Evolutionary conservation across 2,329 filamentous ascomycete genomes (phyloP), one percentile per base, ranked within the genome.

Genomic region (Penicillium sp.): DNA sequence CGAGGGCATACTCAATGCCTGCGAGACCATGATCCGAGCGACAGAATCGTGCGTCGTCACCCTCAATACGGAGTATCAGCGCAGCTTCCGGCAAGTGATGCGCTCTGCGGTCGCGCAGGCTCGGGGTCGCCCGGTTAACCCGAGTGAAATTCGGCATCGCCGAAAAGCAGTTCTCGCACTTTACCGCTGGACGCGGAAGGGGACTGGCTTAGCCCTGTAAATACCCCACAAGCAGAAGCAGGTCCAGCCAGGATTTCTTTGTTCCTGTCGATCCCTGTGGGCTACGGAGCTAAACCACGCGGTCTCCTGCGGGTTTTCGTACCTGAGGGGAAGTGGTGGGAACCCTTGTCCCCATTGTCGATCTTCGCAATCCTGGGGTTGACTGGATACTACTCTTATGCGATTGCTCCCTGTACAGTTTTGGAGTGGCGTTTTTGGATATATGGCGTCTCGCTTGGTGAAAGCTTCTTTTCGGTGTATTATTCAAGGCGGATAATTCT

Each of bases 31-130:
- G 66, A 90, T 96, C 33, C 85, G 91, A 42, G 93, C 93, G 15
- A 92, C 96, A 66, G 93, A 97, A 76, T 92, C 91, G 6, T 96
- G 92, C 71, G 91, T 96, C 21, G 91, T 94, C 57, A 96, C 92
- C 12, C 81, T 96, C 51, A 94, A 91, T 72, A 96, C 92, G 1
- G 92, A 96, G 73, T 97, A 96, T 75, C 93, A 96, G 89, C 84
- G 93, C 66, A 96, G 95, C 76, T 96, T 97, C 78, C 90, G 91
- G 67, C 93, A 93, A 77, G 92, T 96, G 37, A 96, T 97, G 92
- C 89, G 92, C 50, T 93, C 90, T 60, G 91, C 93, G 31, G 82
- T 97, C 17, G 89, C 91, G 13, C 91, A 95, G 73, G 91, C 95
- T 50, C 87, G 90, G 50, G 93, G 92, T 31, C 86, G 91, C 50